These are phyloP conservation scores for Rhynchosporium agropyri DNA, from an alignment of 2,329 filamentous ascomycete species.

Conservation along the genomic window DNA sequence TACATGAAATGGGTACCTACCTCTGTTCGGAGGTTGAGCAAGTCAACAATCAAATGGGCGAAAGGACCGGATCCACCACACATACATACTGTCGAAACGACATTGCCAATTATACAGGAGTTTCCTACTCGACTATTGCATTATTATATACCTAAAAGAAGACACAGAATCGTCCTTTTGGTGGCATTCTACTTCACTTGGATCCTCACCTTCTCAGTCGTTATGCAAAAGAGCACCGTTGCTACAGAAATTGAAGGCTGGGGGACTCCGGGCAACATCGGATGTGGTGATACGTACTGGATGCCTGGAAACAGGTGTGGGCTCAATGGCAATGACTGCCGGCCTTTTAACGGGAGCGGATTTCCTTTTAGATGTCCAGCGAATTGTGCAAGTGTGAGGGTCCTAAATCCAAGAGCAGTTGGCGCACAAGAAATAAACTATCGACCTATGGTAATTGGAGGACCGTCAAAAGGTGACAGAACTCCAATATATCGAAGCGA, in stretches of 20 bases:
- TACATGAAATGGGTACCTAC: conserved; percentile 61
- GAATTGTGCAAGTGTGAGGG: conserved; percentile 65
- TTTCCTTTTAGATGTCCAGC: conserved; percentile 77
- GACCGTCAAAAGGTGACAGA: conserved; percentile 50
- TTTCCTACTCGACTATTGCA: conserved; percentile 67
- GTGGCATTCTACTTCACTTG: conserved; percentile 65
- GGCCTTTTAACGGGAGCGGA: conserved; percentile 70
- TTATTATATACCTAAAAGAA: conserved; percentile 59
- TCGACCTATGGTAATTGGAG: conserved; percentile 68
- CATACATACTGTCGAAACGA: conserved; percentile 55
- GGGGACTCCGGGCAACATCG: conserved; percentile 65
- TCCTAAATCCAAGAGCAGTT: conserved; percentile 75
- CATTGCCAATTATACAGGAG: conserved; percentile 69
- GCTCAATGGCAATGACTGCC: conserved; percentile 72
- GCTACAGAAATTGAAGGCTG: conserved; percentile 66
- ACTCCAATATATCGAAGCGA: conserved; percentile 78
- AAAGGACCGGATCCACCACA: conserved; percentile 58
- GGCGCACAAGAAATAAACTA: conserved; percentile 70
- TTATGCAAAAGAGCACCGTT: conserved; percentile 64
- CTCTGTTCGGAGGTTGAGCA: conserved; percentile 52
- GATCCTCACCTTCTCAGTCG: conserved; percentile 69
- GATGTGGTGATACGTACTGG: conserved; percentile 74
- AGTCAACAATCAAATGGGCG: conserved; percentile 52
- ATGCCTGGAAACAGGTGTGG: conserved; percentile 71
- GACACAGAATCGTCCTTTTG: conserved; percentile 61